Conservation (phyloP, 768 basidiomycete species). For the Tulasnella sp. region DNA sequence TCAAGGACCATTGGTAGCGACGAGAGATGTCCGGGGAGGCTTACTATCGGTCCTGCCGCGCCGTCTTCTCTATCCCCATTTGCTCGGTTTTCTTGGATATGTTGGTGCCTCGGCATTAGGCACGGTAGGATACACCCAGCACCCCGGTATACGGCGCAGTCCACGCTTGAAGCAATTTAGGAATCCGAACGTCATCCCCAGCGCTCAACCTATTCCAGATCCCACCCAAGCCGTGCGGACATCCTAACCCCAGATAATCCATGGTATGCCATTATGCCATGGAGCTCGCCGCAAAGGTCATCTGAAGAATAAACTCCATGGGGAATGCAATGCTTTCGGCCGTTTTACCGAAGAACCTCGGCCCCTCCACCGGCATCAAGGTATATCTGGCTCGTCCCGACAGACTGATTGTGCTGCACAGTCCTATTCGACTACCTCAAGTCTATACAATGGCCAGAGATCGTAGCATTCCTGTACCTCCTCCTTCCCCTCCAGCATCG, state of each 20-base stretch:
- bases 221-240: no score
- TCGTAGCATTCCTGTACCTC: neutral
- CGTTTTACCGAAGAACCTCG: neutral
- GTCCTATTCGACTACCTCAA: neutral
- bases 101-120: neutral
- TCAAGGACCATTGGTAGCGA: no score
- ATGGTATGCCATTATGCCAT: no score
- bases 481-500: constrained; percentile 2
- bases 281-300: neutral
- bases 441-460: neutral
- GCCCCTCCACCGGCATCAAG: neutral
- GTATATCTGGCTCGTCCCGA: neutral
- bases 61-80: neutral
- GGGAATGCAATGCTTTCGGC: neutral
- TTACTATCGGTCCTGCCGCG: neutral
- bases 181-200: neutral
- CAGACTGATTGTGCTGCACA: neutral
- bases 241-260: neutral
- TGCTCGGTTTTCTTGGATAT: neutral
- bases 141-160: neutral
- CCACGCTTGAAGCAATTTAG: neutral
- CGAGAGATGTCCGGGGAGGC: no score
- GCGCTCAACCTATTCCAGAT: neutral
- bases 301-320: neutral
- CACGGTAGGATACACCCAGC: neutral